Percentiles rank a stretch among this genome's conserved stretches.
These are phyloP conservation scores for Eutypella sp. DNA, from an alignment of 2,329 filamentous ascomycete species.

Conservation along the genomic window DNA sequence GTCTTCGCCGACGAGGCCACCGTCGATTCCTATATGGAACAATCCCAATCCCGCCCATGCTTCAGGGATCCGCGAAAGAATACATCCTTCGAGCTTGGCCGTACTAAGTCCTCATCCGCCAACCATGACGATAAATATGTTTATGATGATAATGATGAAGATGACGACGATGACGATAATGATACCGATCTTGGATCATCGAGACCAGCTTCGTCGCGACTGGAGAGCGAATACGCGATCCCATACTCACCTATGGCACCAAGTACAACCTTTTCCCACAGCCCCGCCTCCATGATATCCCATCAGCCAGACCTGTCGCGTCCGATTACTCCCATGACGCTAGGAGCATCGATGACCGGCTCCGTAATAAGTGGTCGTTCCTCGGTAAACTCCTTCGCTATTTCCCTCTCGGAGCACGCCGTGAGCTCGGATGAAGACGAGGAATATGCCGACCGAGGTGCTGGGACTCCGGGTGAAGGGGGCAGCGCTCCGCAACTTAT, in stretches of 20 bases:
- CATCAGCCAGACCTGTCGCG: constrained; percentile 32
- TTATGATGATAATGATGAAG: constrained; percentile 12
- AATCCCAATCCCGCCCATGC: constrained; percentile 21
- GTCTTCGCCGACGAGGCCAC: constrained; percentile 46
- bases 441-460: constrained; percentile 26
- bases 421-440: constrained; percentile 43
- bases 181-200: constrained; percentile 7
- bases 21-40: constrained; percentile 36
- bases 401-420: constrained; percentile 42
- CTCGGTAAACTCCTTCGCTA: constrained; percentile 45
- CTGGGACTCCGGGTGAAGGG: constrained; percentile 41
- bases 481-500: constrained; percentile 71
- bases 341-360: constrained; percentile 34
- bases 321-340: constrained; percentile 41
- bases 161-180: constrained; percentile 17
- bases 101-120: constrained; percentile 3
- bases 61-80: constrained; percentile 30
- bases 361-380: constrained; percentile 46
- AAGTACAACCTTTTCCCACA: constrained; percentile 26
- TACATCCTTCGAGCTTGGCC: constrained; percentile 6
- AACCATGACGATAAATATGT: too few species aligned
- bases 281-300: constrained; percentile 25
- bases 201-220: constrained; percentile 8
- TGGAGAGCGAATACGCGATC: constrained; percentile 11
- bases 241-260: constrained; percentile 25